phyloP scores from a whole-genome alignment of 345 rosid species.

The Sapria himalayana region DNA sequence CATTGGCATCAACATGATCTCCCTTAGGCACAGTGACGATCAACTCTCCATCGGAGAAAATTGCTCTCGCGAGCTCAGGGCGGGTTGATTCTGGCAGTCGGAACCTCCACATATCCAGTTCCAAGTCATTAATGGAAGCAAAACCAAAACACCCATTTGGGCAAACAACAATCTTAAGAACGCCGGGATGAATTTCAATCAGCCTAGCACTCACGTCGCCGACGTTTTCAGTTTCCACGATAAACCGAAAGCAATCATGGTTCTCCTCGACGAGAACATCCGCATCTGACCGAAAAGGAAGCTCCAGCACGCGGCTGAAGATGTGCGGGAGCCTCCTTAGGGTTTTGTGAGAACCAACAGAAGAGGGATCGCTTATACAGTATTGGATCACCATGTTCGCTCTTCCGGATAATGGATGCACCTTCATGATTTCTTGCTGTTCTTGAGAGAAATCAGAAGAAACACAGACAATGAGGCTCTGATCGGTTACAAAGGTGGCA shows the following conservation, averaged over 20 bases:
- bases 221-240: slow-evolving; percentile 50
- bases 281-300: slow-evolving; percentile 77
- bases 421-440: too few relatives aligned
- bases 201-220: slow-evolving; percentile 58
- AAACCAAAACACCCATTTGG: slow-evolving; percentile 39
- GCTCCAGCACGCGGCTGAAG: slow-evolving; percentile 74
- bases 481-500: too few relatives aligned
- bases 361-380: too few relatives aligned
- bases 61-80: slow-evolving; percentile 87
- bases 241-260: slow-evolving; percentile 57
- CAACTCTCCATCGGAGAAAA: slow-evolving; percentile 44
- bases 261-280: slow-evolving; percentile 65
- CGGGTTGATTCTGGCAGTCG: slow-evolving; percentile 67
- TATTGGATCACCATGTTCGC: too few relatives aligned
- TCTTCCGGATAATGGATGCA: too few relatives aligned
- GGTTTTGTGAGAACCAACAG: slow-evolving; percentile 39
- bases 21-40: slow-evolving; percentile 81
- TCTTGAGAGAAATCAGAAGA: too few relatives aligned
- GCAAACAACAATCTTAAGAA: slow-evolving; percentile 66
- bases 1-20: slow-evolving; percentile 13
- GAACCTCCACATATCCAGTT: slow-evolving; percentile 89
- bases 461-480: too few relatives aligned
- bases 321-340: slow-evolving; percentile 88
- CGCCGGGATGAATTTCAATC: slow-evolving; percentile 78
- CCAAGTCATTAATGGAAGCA: slow-evolving; percentile 41